Conservation (phyloP, 805 yeast genomes). For the Sungouiozyma intestinalis region DNA sequence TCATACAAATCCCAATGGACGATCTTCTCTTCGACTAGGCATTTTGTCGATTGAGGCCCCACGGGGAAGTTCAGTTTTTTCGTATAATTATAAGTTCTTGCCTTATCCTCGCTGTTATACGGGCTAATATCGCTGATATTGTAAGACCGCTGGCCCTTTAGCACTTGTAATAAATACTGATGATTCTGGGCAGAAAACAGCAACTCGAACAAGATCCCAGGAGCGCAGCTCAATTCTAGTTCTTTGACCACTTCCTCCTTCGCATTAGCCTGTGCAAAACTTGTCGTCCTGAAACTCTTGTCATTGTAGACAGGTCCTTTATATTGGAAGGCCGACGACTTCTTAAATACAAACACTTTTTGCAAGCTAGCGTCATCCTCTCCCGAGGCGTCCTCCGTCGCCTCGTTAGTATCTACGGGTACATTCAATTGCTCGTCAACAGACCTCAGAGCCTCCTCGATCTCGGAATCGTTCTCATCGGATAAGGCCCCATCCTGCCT, state of each 20-base stretch:
- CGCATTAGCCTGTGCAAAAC: constrained; percentile 21
- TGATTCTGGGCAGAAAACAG: constrained; percentile 54
- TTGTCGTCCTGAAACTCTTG: background rate
- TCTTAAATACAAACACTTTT: constrained; percentile 14
- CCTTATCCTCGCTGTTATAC: constrained; percentile 27
- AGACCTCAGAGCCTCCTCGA: constrained; percentile 33
- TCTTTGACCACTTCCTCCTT: constrained; percentile 43
- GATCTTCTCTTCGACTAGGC: constrained; percentile 51
- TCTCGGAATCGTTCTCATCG: constrained; percentile 16
- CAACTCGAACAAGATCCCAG: constrained; percentile 63
- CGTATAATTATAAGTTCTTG: constrained; percentile 52
- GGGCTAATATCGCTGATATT: constrained; percentile 28
- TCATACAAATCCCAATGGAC: constrained; percentile 39
- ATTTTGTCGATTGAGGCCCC: constrained; percentile 88
- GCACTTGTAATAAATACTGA: constrained; percentile 34
- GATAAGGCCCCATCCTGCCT: constrained; percentile 2
- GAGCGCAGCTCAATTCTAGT: constrained; percentile 52
- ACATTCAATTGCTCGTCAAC: constrained; percentile 28
- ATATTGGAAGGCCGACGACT: constrained; percentile 18
- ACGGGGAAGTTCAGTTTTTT: constrained; percentile 71
- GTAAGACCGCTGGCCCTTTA: constrained; percentile 30
- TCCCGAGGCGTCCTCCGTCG: constrained; percentile 26
- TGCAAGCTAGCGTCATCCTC: constrained; percentile 15
- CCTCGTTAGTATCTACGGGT: constrained; percentile 21
- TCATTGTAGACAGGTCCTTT: constrained; percentile 45